These are phyloP conservation scores for Chaetomium cochliodes DNA, from an alignment of 495 filamentous ascomycete genomes.

Conservation along the genomic window DNA sequence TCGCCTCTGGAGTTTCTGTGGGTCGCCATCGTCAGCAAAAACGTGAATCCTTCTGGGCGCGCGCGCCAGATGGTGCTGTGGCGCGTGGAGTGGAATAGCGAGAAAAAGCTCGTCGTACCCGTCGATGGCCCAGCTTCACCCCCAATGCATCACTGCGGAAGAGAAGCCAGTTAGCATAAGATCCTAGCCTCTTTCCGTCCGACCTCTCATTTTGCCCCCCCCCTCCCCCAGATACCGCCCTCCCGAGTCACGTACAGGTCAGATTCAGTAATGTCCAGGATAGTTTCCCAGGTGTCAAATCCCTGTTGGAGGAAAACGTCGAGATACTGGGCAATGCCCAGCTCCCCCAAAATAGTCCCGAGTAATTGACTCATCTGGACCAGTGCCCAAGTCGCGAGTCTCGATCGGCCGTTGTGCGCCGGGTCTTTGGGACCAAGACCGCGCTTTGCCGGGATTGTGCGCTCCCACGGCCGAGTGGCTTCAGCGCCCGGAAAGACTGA, in stretches of 20 bases:
- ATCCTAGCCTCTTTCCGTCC: neutral
- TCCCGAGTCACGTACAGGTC: slow-evolving; percentile 58
- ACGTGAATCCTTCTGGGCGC: neutral
- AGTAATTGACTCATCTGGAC: slow-evolving; percentile 47
- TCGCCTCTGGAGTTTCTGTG: slow-evolving; percentile 52
- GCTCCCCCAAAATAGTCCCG: slow-evolving; percentile 59
- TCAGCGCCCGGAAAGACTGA: neutral
- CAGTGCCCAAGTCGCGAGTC: neutral
- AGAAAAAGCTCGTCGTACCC: slow-evolving; percentile 54
- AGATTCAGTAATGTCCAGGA: slow-evolving; percentile 75
- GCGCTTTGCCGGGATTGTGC: neutral
- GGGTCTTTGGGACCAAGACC: neutral
- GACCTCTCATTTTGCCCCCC: neutral
- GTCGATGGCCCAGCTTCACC: slow-evolving; percentile 75
- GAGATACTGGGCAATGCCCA: slow-evolving; percentile 72
- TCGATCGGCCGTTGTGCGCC: neutral
- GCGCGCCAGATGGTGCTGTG: neutral
- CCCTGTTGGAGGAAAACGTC: slow-evolving; percentile 67
- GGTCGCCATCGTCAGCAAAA: slow-evolving; percentile 5
- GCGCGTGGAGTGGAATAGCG: neutral
- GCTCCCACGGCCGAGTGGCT: neutral
- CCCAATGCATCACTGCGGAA: slow-evolving; percentile 58
- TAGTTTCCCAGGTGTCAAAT: slow-evolving; percentile 78
- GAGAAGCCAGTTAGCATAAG: slow-evolving; percentile 20
- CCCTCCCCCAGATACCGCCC: neutral